phyloP scores from a whole-genome alignment of 108 stramenopile species.

The Fistulifera pelliculosa region DNA sequence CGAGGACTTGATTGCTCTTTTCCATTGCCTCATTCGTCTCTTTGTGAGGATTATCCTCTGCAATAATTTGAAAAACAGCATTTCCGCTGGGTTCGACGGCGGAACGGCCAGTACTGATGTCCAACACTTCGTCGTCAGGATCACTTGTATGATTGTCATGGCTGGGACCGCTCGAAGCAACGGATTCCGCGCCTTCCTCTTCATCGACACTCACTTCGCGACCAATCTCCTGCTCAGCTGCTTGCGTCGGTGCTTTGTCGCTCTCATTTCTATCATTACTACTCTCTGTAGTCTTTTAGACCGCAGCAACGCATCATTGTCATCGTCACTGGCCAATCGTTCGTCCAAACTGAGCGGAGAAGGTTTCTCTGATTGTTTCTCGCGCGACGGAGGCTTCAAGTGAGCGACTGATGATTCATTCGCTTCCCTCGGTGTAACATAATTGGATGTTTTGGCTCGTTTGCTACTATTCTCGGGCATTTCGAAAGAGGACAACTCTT shows the following conservation, averaged over 20 bases:
- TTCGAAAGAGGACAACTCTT: too few species aligned
- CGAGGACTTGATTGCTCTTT: constrained; percentile 15
- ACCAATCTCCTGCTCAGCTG: background rate
- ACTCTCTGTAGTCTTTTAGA: too few species aligned
- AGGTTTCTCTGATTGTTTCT: too few species aligned
- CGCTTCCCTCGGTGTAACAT: too few species aligned
- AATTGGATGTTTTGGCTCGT: too few species aligned
- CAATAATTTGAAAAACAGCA: too few species aligned
- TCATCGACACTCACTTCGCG: background rate
- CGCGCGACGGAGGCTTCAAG: too few species aligned
- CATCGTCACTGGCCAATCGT: too few species aligned
- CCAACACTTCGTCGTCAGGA: background rate
- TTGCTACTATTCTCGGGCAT: too few species aligned
- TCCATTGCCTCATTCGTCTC: constrained; percentile 19
- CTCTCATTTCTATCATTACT: too few species aligned
- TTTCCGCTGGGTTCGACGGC: constrained; percentile 1
- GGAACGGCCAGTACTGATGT: background rate
- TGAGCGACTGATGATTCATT: too few species aligned
- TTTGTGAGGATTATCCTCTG: constrained; percentile 12
- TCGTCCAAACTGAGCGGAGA: background rate
- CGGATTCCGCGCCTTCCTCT: background rate
- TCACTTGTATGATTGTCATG: background rate
- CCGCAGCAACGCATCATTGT: too few species aligned
- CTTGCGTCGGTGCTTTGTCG: background rate
- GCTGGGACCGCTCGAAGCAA: background rate